Evolutionary conservation across 2,329 filamentous ascomycete genomes (phyloP), one percentile per base, ranked within the genome.

Genomic region (Drechslerella dactyloides): DNA sequence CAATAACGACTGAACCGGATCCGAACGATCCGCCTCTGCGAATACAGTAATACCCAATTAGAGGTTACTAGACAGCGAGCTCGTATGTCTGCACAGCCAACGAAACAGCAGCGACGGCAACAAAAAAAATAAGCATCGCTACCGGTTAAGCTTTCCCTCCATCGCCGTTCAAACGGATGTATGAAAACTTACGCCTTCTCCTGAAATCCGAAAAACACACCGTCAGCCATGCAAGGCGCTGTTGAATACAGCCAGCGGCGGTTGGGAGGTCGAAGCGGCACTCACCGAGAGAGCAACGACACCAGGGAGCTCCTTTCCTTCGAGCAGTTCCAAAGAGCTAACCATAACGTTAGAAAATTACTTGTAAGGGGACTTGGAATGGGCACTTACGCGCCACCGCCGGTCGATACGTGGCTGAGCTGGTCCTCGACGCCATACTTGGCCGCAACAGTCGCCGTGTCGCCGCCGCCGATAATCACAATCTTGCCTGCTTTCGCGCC

Each of bases 391-490:
- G 94, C 94, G 83, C 94, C 94, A 79, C 94, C 94, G 77, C 94
- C 94, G 33, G 94, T 99, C 56, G 92, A 96, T 74, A 99, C 94
- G 84, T 99, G 94, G 84, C 92, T 97, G 79, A 97, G 86, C 87
- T 97, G 96, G 82, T 91, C 88, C 85, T 99, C 94, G 74, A 91
- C 93, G 62, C 89, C 89, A 81, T 96, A 99, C 85, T 99, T 97
- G 81, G 93, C 93, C 61, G 94, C 94, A 53, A 97, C 94, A 72
- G 94, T 99, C 56, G 94, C 94, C 57, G 94, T 99, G 82, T 99
- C 94, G 82, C 94, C 94, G 81, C 94, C 94, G 74, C 94, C 94
- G 75, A 99, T 97, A 83, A 99, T 97, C 81, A 97, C 94, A 78
- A 94, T 96, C 85, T 94, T 93, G 81, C 92, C 93, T 73, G 83